These are phyloP conservation scores for Lepidium didymum DNA, from an alignment of 345 rosid genomes.

Conservation along the genomic window DNA sequence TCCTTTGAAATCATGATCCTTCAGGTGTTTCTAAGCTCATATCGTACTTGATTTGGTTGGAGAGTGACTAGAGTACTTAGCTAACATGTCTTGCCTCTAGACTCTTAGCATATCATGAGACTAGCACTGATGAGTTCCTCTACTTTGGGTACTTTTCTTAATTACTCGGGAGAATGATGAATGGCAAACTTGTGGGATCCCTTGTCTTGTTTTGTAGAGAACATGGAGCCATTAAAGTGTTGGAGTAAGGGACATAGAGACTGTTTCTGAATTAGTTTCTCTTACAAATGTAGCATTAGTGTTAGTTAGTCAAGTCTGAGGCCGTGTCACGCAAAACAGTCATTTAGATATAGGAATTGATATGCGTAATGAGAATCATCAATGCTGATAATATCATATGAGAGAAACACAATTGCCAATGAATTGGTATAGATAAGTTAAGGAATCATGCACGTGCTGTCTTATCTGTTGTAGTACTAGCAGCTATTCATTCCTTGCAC, in stretches of 20 bases:
- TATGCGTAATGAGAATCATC: background rate
- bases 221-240: background rate
- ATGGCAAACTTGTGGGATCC: background rate
- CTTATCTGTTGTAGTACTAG: background rate
- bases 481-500: background rate
- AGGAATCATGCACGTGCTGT: background rate
- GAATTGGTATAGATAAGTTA: background rate
- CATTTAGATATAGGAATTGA: background rate
- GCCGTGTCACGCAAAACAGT: background rate
- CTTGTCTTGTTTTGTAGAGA: background rate
- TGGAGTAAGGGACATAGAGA: background rate
- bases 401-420: background rate
- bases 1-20: background rate
- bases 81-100: background rate
- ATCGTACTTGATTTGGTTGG: background rate
- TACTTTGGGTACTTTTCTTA: background rate
- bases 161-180: background rate
- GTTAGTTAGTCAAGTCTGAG: background rate
- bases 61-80: background rate
- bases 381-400: background rate
- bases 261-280: background rate
- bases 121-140: background rate
- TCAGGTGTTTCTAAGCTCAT: background rate
- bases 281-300: background rate
- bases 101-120: background rate